Base-by-base conservation (phyloP, 768 basidiomycete genomes). In the Xanthoconium purpureum region DNA sequence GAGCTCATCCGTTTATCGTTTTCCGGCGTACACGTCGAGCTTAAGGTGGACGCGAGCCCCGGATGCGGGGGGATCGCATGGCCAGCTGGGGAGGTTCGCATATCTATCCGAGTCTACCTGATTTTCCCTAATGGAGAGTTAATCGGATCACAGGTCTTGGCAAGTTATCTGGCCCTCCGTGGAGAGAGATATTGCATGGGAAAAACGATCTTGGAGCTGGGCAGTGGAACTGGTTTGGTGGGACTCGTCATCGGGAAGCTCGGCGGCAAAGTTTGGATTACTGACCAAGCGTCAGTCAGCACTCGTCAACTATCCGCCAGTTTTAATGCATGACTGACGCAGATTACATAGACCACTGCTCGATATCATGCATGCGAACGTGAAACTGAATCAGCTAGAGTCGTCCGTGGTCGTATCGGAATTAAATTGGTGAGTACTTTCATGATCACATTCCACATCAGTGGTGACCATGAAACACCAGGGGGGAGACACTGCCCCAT, bases 41-140 rank as follows among this genome's bases (percentile, higher is more conserved):
- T 95, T 38, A 74, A 77, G 20, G 80, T 94, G 4, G 91, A 95
- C 68, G 84, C 92, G 9, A 77, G 85, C 42, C 90, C 91, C 17
- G 94, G 94, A 1, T 97, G 94, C 69, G 94, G 94, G 14, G 94
- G 94, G 6, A 82, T 94, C 38, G 85, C 90, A 3, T 96, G 94
- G 94, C 91, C 91, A 5, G 91, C 94, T 9, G 94, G 93, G 62
- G 84, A 92, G 81, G 93, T 93, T 62, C 62, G 75, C 69, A 37
- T 39, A 40, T 54, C 47, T 36, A 39, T 59, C 46, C n/a, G n/a
- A n/a, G n/a, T 55, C 37, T 5, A 28, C n/a, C 18, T 20, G 17
- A 29, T 38, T 37, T 18, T 45, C 17, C 40, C 44, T 64, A 36
- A 52, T 28, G 24, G 24, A 32, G 37, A 48, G 11, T 13, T 32